Evolutionary conservation across 768 basidiomycete species (phyloP), one percentile per base, ranked within the genome.

Genomic region (Flagelloscypha sp.): DNA sequence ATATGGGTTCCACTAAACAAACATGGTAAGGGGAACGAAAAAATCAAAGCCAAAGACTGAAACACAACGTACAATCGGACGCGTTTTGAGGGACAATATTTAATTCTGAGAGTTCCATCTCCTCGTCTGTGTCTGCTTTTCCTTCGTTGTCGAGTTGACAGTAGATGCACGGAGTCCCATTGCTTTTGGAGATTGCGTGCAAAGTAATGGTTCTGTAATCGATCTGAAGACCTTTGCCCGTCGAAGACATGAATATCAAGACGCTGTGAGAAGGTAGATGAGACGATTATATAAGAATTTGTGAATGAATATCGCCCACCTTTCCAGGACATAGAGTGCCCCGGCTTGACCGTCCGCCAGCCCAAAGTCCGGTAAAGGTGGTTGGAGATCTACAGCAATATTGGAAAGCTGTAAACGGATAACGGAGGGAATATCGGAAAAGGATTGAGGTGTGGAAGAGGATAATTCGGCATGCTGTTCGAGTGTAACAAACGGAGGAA

Each of bases 181-280:
- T 40, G 3, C 72, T 68, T 29, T 89, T 79, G 1, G 90, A 87
- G 36, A 93, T 72, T 17, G 95, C 95, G 48, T 99, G 95, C 2
- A 99, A 72, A 1, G 89, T 94, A 51, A 99, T 85, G 5, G 81
- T 66, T 7, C 87, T 89, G 55, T 94, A 98, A 38, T 79, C 68
- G 51, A 98, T 74, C 45, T 84, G 77, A 58, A 97, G 82, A 11
- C 88, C 90, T 28, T 65, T 63, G 11, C 78, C 78, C 1, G 76
- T 65, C 8, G 72, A 49, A 3, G 84, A 77, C 58, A 85, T 72
- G 70, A 86, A 94, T 3, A 75, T 74, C 24, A 95, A 70, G 11
- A 72, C 77, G 44, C 90, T 89, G 47, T 7, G 41, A 21, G 5
- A 18, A 33, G 37, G 13, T 37, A 34, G 24, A 43, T 23, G 33